A percentile compares a stretch with the other conserved stretches of the same genome.
Evolutionary conservation across 257 asterid species (phyloP).

Genomic region (Eucommia ulmoides): DNA sequence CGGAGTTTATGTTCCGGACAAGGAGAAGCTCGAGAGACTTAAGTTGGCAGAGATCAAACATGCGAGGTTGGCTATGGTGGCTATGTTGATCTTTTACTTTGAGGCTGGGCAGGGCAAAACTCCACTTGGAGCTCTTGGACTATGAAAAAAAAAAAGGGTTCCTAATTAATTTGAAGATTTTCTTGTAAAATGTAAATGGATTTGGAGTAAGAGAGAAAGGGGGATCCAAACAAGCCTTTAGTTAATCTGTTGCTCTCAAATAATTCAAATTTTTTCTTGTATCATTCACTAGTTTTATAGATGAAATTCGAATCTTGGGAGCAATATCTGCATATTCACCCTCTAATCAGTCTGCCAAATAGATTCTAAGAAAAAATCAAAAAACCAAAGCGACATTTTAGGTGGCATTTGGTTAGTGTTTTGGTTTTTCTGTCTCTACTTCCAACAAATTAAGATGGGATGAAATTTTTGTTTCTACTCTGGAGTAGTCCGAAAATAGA

Average conservation of each 20-base stretch:
- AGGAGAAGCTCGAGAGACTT: slow-evolving; percentile 81
- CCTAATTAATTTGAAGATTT: too few species aligned
- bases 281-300: not conserved
- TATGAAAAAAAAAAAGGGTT: too few species aligned
- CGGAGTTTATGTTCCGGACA: slow-evolving; percentile 64
- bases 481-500: too few species aligned
- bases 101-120: slow-evolving; percentile 98
- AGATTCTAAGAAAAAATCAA: too few species aligned
- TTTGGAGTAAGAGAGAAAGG: slow-evolving; percentile 18
- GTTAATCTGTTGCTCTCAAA: not conserved
- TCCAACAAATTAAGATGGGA: too few species aligned
- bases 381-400: not conserved
- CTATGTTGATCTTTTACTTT: slow-evolving; percentile 85
- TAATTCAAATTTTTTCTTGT: not conserved
- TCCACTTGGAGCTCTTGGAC: slow-evolving; percentile 93
- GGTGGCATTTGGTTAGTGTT: too few species aligned
- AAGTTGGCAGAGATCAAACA: slow-evolving; percentile 97
- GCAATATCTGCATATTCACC: too few species aligned
- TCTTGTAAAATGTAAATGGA: slow-evolving; percentile 19
- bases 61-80: slow-evolving; percentile 90
- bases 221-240: not conserved
- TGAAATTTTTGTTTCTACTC: too few species aligned
- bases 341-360: too few species aligned
- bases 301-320: too few species aligned
- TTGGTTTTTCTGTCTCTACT: too few species aligned